Conservation (phyloP, 1,284 basidiomycete genomes). For the Kwoniella shivajii region DNA sequence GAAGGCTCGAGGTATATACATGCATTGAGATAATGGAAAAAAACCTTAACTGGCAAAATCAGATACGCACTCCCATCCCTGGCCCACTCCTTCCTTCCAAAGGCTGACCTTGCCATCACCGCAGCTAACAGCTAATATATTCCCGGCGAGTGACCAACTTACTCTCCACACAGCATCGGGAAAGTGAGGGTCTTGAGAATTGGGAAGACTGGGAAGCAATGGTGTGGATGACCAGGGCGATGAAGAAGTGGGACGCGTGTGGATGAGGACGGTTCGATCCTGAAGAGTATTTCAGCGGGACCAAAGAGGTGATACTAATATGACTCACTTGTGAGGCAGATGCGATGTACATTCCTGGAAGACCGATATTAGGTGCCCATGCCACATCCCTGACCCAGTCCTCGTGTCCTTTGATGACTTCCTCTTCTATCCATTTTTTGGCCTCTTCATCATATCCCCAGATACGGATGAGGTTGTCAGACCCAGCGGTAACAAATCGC, state of each 20-base stretch:
- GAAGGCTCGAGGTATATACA: no score
- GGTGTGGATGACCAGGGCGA: slow-evolving; percentile 82
- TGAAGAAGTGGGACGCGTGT: slow-evolving; percentile 81
- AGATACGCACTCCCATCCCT: slow-evolving; percentile 94
- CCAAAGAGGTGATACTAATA: neutral
- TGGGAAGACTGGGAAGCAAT: slow-evolving; percentile 69
- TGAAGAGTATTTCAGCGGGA: slow-evolving; percentile 35
- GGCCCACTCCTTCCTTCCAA: slow-evolving; percentile 98
- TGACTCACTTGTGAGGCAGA: slow-evolving; percentile 80
- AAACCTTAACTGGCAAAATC: slow-evolving; percentile 82
- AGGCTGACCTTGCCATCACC: slow-evolving; percentile 97
- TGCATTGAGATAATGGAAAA: no score
- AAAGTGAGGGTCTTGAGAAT: slow-evolving; percentile 68
- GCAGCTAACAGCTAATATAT: slow-evolving; percentile 93
- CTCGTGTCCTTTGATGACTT: slow-evolving; percentile 82
- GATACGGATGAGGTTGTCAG: slow-evolving; percentile 93
- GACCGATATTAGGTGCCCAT: slow-evolving; percentile 95
- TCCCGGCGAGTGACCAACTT: slow-evolving; percentile 95
- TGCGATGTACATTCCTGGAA: slow-evolving; percentile 92
- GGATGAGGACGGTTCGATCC: slow-evolving; percentile 91
- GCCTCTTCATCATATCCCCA: slow-evolving; percentile 68
- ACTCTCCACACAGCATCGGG: slow-evolving; percentile 96
- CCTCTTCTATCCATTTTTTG: slow-evolving; percentile 82
- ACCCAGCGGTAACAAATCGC: slow-evolving; percentile 92
- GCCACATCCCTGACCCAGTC: slow-evolving; percentile 99